A percentile compares a stretch with the other conserved stretches of the same genome.
Evolutionary conservation across 2,329 filamentous ascomycete species (phyloP).

Genomic region (Aspergillus fijiensis): DNA sequence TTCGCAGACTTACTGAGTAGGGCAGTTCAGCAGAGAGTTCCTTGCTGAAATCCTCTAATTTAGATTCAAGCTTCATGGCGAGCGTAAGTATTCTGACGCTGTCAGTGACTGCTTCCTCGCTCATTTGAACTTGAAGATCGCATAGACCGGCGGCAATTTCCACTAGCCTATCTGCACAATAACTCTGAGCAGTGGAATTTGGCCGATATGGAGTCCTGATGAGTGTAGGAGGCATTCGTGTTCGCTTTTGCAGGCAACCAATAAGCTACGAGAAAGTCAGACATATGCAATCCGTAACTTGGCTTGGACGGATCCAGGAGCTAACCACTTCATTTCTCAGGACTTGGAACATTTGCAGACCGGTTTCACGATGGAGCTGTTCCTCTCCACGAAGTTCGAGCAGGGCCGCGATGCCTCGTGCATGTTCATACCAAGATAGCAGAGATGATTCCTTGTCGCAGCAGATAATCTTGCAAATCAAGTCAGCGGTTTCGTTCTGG

Average conservation of each 20-base stretch:
- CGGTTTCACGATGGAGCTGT: slow-evolving; percentile 2
- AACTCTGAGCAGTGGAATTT: neutral
- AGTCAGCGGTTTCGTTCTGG: neutral
- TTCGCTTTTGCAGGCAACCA: slow-evolving; percentile 1
- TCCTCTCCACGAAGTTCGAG: slow-evolving; percentile 4
- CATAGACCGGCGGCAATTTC: neutral
- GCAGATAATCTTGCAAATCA: neutral
- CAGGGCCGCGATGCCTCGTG: neutral
- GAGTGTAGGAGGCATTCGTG: neutral
- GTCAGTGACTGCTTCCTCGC: neutral
- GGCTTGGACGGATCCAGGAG: no score
- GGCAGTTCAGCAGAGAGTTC: neutral
- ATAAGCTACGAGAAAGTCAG: neutral
- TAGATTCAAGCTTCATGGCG: neutral
- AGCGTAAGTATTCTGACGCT: neutral
- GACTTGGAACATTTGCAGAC: slow-evolving; percentile 1
- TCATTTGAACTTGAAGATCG: neutral
- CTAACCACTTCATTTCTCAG: slow-evolving; percentile 3
- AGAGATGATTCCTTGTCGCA: neutral
- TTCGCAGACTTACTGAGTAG: neutral
- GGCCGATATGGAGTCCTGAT: neutral
- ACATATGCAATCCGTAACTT: neutral
- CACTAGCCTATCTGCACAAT: neutral
- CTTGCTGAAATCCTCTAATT: neutral
- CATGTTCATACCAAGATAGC: slow-evolving; percentile 1